Evolutionary conservation across 768 basidiomycete genomes (phyloP).

Genomic region (Inosperma sp.): DNA sequence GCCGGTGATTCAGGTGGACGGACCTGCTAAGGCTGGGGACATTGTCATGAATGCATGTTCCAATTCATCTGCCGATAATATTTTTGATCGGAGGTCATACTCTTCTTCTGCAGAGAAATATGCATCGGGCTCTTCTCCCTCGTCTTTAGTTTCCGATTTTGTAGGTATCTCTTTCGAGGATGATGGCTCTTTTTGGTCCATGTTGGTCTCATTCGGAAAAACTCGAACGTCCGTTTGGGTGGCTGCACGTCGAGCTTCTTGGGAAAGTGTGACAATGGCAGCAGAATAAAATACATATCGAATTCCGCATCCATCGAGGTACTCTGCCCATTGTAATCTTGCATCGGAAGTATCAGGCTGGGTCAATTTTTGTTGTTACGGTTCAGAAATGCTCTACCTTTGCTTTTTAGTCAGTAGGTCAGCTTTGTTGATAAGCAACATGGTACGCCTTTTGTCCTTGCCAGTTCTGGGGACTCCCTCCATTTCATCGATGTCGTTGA

Average conservation of each 20-base stretch:
- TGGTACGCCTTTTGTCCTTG: slow-evolving; percentile 62
- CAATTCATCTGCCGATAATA: slow-evolving; percentile 82
- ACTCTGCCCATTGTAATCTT: slow-evolving; percentile 87
- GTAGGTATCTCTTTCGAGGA: too few relatives aligned
- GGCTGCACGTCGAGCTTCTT: slow-evolving; percentile 62
- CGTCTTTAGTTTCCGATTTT: slow-evolving; percentile 32
- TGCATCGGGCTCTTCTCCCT: slow-evolving; percentile 37
- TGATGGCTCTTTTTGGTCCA: too few relatives aligned
- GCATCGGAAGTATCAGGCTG: neutral
- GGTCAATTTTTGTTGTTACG: neutral
- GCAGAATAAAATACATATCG: slow-evolving; percentile 93
- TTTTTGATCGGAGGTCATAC: slow-evolving; percentile 62
- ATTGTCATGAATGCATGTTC: slow-evolving; percentile 72
- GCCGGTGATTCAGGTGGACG: slow-evolving; percentile 15
- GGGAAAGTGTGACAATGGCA: slow-evolving; percentile 77
- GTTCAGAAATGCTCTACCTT: slow-evolving; percentile 45
- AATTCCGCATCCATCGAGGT: slow-evolving; percentile 72
- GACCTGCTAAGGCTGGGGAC: slow-evolving; percentile 70
- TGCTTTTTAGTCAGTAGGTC: slow-evolving; percentile 86
- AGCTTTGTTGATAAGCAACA: slow-evolving; percentile 93
- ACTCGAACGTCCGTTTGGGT: slow-evolving; percentile 15
- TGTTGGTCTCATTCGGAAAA: slow-evolving; percentile 6
- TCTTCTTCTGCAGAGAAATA: slow-evolving; percentile 55
- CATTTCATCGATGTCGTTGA: slow-evolving; percentile 75
- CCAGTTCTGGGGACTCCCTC: slow-evolving; percentile 80